Evolutionary conservation across 352 stramenopile genomes (phyloP).

Genomic region (Phytophthora fragariae): DNA sequence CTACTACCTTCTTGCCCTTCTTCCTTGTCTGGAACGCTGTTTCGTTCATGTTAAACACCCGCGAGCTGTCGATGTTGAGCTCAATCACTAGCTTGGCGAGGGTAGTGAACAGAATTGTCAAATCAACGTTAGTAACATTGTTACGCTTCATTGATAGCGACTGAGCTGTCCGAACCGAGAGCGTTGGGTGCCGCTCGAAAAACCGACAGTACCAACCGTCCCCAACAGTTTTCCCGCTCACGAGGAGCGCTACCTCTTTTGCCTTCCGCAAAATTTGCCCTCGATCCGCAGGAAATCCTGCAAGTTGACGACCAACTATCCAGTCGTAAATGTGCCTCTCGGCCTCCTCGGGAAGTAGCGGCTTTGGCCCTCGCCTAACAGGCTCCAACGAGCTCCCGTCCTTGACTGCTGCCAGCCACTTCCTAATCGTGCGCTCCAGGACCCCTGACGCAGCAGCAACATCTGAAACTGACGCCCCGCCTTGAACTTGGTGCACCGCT

Average conservation of each 20-base stretch:
- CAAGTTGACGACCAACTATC: constrained; percentile 22
- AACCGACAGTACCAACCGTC: constrained; percentile 36
- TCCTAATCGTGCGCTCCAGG: not conserved
- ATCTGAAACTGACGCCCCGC: not conserved
- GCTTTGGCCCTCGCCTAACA: not conserved
- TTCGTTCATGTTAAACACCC: constrained; percentile 43
- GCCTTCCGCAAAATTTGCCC: constrained; percentile 26
- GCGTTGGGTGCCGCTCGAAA: constrained; percentile 10
- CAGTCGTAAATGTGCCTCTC: constrained; percentile 29
- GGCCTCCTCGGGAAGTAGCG: constrained; percentile 3
- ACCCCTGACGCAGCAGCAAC: not conserved
- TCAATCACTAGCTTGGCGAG: constrained; percentile 25
- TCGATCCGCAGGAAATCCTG: constrained; percentile 19
- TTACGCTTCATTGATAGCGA: constrained; percentile 21
- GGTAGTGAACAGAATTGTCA: constrained; percentile 21
- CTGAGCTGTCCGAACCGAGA: constrained; percentile 22
- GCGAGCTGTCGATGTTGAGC: not conserved
- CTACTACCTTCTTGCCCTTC: constrained; percentile 27
- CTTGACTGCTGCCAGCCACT: constrained; percentile 1
- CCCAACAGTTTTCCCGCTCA: constrained; percentile 1
- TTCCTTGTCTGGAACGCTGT: constrained; percentile 24
- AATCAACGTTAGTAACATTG: constrained; percentile 3
- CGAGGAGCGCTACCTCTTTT: constrained; percentile 5
- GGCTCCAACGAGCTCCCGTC: not conserved
- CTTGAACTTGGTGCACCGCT: not conserved